These are phyloP conservation scores for Huiozyma sinensis DNA, from an alignment of 805 yeast species.

Conservation along the genomic window DNA sequence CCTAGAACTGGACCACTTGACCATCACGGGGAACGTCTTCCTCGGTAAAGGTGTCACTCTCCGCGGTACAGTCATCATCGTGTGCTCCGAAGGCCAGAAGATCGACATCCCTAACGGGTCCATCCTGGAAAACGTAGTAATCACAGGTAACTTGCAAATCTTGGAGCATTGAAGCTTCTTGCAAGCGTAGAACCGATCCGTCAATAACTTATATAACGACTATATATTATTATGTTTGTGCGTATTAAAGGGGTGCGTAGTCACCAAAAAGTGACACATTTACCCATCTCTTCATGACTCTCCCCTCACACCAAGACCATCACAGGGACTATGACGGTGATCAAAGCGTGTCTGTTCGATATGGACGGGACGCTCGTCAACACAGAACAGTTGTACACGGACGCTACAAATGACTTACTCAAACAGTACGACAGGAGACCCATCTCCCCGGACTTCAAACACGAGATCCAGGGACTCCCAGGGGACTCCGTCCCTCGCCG, in stretches of 20 bases:
- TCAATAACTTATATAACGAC: no score
- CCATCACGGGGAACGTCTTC: slow-evolving; percentile 92
- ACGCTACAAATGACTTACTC: slow-evolving; percentile 55
- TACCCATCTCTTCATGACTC: no score
- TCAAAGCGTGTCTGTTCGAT: slow-evolving; percentile 38
- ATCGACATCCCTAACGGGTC: slow-evolving; percentile 97
- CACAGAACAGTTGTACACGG: slow-evolving; percentile 86
- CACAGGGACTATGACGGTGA: background rate
- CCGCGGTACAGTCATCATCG: slow-evolving; percentile 95
- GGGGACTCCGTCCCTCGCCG: slow-evolving; percentile 63
- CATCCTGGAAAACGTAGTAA: slow-evolving; percentile 88
- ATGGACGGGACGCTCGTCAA: slow-evolving; percentile 93
- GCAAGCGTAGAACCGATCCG: background rate
- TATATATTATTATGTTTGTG: background rate
- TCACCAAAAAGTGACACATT: background rate
- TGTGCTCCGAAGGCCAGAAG: slow-evolving; percentile 92
- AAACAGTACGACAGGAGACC: slow-evolving; percentile 65
- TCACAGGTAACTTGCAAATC: slow-evolving; percentile 92
- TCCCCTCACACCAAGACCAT: no score
- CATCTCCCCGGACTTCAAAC: slow-evolving; percentile 81
- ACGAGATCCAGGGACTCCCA: slow-evolving; percentile 82
- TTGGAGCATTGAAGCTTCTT: slow-evolving; percentile 18
- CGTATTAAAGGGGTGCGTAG: background rate
- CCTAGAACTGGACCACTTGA: slow-evolving; percentile 91
- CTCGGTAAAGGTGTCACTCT: slow-evolving; percentile 84